Base-by-base conservation (phyloP, 306 rosid genomes). In the Abrus pulchellus region DNA sequence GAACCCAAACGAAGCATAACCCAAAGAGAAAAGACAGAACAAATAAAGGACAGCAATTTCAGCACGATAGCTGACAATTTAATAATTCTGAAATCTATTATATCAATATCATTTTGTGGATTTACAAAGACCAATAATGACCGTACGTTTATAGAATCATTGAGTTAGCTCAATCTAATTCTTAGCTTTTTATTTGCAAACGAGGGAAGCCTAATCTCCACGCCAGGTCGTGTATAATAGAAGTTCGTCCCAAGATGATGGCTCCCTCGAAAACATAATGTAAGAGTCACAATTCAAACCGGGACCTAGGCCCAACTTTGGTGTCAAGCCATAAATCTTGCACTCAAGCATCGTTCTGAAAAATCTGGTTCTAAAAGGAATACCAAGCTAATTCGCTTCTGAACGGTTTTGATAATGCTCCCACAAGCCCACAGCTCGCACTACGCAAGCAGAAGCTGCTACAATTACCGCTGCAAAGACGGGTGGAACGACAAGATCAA, bases 401-500 rank as follows among this genome's bases (percentile, higher is more conserved):
- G 34, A 69, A 68, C 7, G 86, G 52, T 63, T 27, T 34, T 55
- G 80, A 50, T 82, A 83, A 29, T 63, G 80, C 74, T 87, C 89
- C 94, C 90, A 88, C 81, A 90, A 77, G 47, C 88, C 92, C 47
- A 86, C 48, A 13, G 94, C 89, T 28, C 97, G 82, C 2, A 93
- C 90, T 7, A 91, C 30, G 32, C 81, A 90, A 43, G 94, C 90
- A 33, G 94, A 95, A 33, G 91, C 92, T 13, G 95, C 92, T 14
- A 93, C 99, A 48, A 90, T 89, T 0, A 82, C 80, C 0, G 94
- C 97, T 1, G 99, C 95, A 40, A 93, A 93, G 30, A 93, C 55
- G 0, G 97, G 95, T 8, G 97, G 97, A 44, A 91, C 94, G 5
- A 93, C 73, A 4, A 90, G 63, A 74, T 94, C 99, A 77, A 90